Base-by-base conservation (phyloP, 2,329 filamentous ascomycete species). In the Hypocrella siamensis region DNA sequence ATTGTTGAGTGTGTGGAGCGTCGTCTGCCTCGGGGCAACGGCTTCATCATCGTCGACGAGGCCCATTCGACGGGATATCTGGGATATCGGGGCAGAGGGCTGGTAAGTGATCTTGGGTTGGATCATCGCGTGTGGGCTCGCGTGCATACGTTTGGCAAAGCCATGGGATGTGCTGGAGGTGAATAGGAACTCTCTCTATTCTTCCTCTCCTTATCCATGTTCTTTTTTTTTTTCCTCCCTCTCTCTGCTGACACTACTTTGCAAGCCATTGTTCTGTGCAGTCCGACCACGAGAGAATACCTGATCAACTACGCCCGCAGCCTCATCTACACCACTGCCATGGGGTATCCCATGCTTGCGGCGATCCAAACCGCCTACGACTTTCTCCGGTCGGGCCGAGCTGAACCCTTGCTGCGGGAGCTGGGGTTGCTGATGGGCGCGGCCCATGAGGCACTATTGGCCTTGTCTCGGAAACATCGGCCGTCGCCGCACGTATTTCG, bases 241-340 rank as follows among this genome's bases (percentile, higher is more conserved):
- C 9, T 6, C 4, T 19, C 24, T 15, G 7, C 12, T 22, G 7
- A 7, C 21, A 7, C 25, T 27, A 7, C 11, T 15, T 5, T 15
- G 10, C 9, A 18, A 49, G 48, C 50, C 16, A 75, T 75, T 15
- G 56, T 83, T 2, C 58, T 84, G 0, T 80, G 75, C 45, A 70
- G 71, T 2, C 49, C 63, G 0, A 52, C 65, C 1, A 67, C 72
- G 0, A 59, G 75, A 17, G 54, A 68, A 2, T 83, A 82, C 39
- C 58, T 84, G 31, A 67, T 83, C 50, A 84, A 85, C 45, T 84
- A 84, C 44, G 77, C 79, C 1, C 68, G 78, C n/a, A 74, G 68
- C 2, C 54, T 84, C 26, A 82, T 84, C 33, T 85, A 82, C 48
- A 82, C 78, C 0, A 83, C 78, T 0, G 75, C 76, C 19, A 64